Base-by-base conservation (phyloP, 1,139 yeast genomes). In the Lodderomyces elongisporus region DNA sequence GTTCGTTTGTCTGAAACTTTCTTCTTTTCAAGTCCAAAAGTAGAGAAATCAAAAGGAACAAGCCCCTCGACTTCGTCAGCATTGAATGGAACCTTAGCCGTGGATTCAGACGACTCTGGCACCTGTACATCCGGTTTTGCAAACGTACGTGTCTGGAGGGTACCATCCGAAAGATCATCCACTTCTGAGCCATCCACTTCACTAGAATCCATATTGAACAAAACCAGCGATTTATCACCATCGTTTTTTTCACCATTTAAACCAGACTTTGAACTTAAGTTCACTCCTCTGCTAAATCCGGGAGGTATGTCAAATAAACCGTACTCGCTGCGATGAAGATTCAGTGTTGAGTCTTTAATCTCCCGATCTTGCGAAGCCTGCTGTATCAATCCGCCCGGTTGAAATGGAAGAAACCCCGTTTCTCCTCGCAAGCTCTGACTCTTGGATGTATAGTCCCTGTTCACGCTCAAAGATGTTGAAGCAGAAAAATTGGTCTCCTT, bases 281-380 rank as follows among this genome's bases (percentile, higher is more conserved):
- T 45, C 41, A 89, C 62, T 0, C 96, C 96, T 41, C 97, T 66
- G 3, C 74, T 52, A 38, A 91, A 67, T 0, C 96, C 96, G 17
- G 83, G 93, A 0, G 97, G 93, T 1, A 77, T 59, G 52, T 85
- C 94, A 50, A 80, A 85, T 28, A 91, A 56, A 0, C 97, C 97
- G 34, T 74, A 62, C 1, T 64, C 65, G 49, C 84, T 91, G 48
- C 81, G 70, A 48, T 83, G 94, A 35, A 87, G 58, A 18, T 64
- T 49, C 25, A 62, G 59, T 0, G 70, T 54, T 35, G 58, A 54
- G 27, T 59, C 62, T 12, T 54, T 58, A 3, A 54, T 45, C 12
- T 53, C 50, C 22, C 38, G 37, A 1, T 52, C 50, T 3, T 55
- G 50, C 21, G 48, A 47, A 10, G 49, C 43, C 31, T 53, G 59